Conservation (phyloP, 169 alveolate species). For the Amoebophrya sp. region DNA sequence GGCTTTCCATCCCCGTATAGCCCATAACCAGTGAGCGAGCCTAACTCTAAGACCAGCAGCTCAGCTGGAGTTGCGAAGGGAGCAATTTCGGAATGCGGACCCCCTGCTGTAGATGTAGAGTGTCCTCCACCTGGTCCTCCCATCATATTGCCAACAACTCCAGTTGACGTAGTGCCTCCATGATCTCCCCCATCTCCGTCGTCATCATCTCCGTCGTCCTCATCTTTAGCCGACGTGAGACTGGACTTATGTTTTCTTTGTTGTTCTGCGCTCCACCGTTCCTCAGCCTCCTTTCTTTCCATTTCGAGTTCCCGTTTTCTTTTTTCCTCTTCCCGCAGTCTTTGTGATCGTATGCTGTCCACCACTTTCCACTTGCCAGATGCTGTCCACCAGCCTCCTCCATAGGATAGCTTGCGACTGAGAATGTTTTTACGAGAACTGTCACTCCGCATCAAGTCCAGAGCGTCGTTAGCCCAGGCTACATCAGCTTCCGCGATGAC, state of each 20-base stretch:
- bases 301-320: neutral
- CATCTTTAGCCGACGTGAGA: too few relatives aligned
- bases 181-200: too few relatives aligned
- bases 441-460: neutral
- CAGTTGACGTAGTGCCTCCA: too few relatives aligned
- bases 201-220: too few relatives aligned
- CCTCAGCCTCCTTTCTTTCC: neutral
- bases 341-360: neutral
- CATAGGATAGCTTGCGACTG: neutral
- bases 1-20: constrained; percentile 6
- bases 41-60: neutral
- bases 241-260: neutral
- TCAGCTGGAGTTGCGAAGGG: neutral
- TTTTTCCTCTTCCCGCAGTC: neutral
- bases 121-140: too few relatives aligned
- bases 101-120: too few relatives aligned
- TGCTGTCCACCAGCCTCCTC: constrained; percentile 7
- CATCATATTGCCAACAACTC: too few relatives aligned
- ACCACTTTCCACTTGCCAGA: constrained; percentile 12
- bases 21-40: neutral
- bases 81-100: too few relatives aligned
- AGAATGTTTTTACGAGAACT: neutral
- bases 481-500: neutral
- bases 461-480: neutral
- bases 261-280: neutral